Base-by-base conservation (phyloP, 495 filamentous ascomycete genomes). In the Penicillium bovifimosum region DNA sequence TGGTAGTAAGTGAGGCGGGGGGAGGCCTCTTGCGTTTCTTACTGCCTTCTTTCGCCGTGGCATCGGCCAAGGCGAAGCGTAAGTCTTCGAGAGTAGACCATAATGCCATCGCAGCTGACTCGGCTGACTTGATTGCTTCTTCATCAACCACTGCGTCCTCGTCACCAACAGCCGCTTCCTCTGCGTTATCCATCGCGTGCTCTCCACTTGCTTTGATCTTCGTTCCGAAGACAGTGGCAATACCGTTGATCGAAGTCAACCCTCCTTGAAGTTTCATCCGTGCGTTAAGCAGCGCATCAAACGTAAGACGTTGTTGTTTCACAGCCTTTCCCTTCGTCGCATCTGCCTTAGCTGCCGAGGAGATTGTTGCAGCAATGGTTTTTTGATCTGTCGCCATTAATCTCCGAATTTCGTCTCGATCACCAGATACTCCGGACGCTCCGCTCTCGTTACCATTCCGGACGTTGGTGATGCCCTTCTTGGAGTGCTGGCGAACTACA, bases 191-290 rank as follows among this genome's bases (percentile, higher is more conserved):
- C 33, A 35, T 48, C 9, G 53, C 50, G 0, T 73, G 58, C 9
- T 66, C 66, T 14, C 66, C 61, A 20, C 59, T 55, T 10, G 72
- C 55, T 3, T 72, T 65, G 9, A 63, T 58, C 11, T 66, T 58
- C 5, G 80, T 76, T 9, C 59, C 59, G 8, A 59, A 52, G 6
- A 58, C 45, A 2, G 72, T 59, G n/a, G 76, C 63, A 43, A 96
- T 78, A 6, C 90, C 84, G 61, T 96, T 96, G 14, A 84, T 79
- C 2, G 87, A 85, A 13, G 90, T 79, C 13, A 98, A 70, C 5
- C 87, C 87, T 66, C 96, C 96, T 60, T 98, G 93, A 7, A 98
- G 71, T 50, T 88, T 86, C 60, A 98, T 95, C 6, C 93, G 83
- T 17, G 86, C 79, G 68, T 93, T 91, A 16, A 98, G 78, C 3